A percentile compares a stretch with the other conserved stretches of the same genome.
Evolutionary conservation across 2,329 filamentous ascomycete genomes (phyloP).

Genomic region (Aspergillus sp.): DNA sequence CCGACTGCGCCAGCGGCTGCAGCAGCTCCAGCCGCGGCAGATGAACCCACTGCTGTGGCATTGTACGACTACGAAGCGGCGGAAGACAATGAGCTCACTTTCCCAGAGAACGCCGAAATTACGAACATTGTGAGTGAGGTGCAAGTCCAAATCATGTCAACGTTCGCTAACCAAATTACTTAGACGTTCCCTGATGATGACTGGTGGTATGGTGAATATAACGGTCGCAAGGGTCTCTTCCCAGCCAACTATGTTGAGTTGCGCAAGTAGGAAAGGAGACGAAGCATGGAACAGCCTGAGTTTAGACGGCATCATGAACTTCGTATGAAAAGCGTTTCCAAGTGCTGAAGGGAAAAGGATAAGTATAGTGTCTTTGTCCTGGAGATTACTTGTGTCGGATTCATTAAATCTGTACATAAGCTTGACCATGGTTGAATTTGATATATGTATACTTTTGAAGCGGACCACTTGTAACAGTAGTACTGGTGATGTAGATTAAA

Average conservation of each 20-base stretch:
- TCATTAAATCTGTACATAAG: no score
- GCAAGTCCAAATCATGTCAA: no score
- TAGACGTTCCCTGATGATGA: constrained; percentile 96
- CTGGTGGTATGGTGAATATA: constrained; percentile 93
- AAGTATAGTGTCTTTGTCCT: no score
- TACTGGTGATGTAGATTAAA: no score
- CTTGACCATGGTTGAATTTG: no score
- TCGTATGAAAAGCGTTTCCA: no score
- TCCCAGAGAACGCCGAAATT: constrained; percentile 84
- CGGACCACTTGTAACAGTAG: no score
- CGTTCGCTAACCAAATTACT: constrained; percentile 22
- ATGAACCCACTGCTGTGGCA: constrained; percentile 72
- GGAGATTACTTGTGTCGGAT: no score
- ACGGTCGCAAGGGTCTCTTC: constrained; percentile 80
- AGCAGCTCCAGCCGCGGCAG: constrained; percentile 18
- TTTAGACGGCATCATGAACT: no score
- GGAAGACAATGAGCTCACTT: constrained; percentile 84
- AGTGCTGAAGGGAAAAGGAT: no score
- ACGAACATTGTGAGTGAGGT: constrained; percentile 65
- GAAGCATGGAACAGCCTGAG: no score
- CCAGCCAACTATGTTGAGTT: constrained; percentile 50
- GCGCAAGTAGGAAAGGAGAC: constrained; percentile 4
- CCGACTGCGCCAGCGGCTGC: constrained; percentile 38
- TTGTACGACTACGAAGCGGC: constrained; percentile 96
- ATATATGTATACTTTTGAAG: no score